These are phyloP conservation scores for Glycyrrhiza uralensis DNA, from an alignment of 306 rosid species.

Conservation along the genomic window DNA sequence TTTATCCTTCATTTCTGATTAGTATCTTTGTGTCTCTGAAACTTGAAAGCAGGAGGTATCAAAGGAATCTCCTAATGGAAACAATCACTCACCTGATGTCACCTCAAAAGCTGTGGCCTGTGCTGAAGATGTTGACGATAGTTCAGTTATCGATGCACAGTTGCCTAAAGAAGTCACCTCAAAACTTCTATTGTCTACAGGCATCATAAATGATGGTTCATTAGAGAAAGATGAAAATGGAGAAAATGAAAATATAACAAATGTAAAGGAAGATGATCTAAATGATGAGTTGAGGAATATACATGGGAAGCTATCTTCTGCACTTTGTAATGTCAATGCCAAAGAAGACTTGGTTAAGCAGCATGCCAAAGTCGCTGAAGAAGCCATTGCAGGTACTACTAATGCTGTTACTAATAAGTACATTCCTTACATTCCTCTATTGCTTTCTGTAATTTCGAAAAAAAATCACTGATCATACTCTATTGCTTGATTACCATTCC, in stretches of 20 bases:
- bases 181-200: conserved; percentile 25
- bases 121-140: conserved; percentile 39
- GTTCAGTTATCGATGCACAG: conserved; percentile 36
- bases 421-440: conserved; percentile 12
- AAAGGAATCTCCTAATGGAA: conserved; percentile 62
- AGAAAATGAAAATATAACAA: conserved; percentile 14
- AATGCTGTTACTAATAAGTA: background rate
- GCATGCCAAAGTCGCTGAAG: conserved; percentile 97
- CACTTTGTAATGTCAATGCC: conserved; percentile 73
- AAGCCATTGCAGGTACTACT: conserved; percentile 89
- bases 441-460: background rate
- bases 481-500: conserved; percentile 1
- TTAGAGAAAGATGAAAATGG: conserved; percentile 25
- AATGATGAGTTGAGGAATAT: conserved; percentile 51
- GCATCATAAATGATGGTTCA: conserved; percentile 25
- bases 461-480: background rate
- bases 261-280: conserved; percentile 30
- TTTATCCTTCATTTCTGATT: background rate
- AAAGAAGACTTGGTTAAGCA: conserved; percentile 96
- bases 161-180: conserved; percentile 62
- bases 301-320: conserved; percentile 72
- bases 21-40: conserved; percentile 19
- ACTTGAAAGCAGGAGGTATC: conserved; percentile 53
- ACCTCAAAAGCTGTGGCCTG: conserved; percentile 49
- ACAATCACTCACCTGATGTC: conserved; percentile 69